Conservation (phyloP, 2,329 filamentous ascomycete genomes). For the Elsinoe necatrix region DNA sequence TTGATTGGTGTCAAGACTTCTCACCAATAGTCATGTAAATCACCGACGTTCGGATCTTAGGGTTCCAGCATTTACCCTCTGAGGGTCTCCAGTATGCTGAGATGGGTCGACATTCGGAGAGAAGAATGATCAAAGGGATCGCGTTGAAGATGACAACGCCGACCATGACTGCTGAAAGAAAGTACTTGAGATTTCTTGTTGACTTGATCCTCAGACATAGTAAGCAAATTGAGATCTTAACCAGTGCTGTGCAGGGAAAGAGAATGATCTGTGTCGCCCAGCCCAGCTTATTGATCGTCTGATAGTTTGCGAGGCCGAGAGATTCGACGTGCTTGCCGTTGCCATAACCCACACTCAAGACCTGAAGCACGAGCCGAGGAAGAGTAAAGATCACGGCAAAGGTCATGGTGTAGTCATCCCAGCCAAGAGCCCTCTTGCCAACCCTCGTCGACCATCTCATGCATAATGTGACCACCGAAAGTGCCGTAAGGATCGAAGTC, state of each 20-base stretch:
- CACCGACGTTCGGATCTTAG: slow-evolving; percentile 25
- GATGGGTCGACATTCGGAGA: slow-evolving; percentile 24
- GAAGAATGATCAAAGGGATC: slow-evolving; percentile 22
- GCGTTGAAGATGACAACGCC: slow-evolving; percentile 22
- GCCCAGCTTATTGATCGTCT: slow-evolving; percentile 30
- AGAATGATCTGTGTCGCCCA: slow-evolving; percentile 37
- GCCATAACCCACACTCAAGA: slow-evolving; percentile 29
- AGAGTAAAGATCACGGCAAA: slow-evolving; percentile 27
- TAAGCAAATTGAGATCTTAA: slow-evolving; percentile 38
- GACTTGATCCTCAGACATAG: slow-evolving; percentile 36
- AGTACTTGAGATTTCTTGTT: slow-evolving; percentile 27
- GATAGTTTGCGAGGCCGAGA: slow-evolving; percentile 28
- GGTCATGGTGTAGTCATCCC: slow-evolving; percentile 34
- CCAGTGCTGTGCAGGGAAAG: slow-evolving; percentile 33
- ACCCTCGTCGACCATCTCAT: slow-evolving; percentile 16
- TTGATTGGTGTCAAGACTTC: slow-evolving; percentile 5
- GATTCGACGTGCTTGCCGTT: slow-evolving; percentile 35
- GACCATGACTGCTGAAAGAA: slow-evolving; percentile 26
- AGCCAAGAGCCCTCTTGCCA: slow-evolving; percentile 22
- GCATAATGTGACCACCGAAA: slow-evolving; percentile 15
- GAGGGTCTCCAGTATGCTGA: slow-evolving; percentile 23
- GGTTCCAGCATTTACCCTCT: slow-evolving; percentile 22
- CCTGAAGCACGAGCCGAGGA: slow-evolving; percentile 30
- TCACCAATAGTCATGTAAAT: slow-evolving; percentile 26
- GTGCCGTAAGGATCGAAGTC: slow-evolving; percentile 15